Conservation (phyloP, 2,329 filamentous ascomycete genomes). For the Cytospora mali region DNA sequence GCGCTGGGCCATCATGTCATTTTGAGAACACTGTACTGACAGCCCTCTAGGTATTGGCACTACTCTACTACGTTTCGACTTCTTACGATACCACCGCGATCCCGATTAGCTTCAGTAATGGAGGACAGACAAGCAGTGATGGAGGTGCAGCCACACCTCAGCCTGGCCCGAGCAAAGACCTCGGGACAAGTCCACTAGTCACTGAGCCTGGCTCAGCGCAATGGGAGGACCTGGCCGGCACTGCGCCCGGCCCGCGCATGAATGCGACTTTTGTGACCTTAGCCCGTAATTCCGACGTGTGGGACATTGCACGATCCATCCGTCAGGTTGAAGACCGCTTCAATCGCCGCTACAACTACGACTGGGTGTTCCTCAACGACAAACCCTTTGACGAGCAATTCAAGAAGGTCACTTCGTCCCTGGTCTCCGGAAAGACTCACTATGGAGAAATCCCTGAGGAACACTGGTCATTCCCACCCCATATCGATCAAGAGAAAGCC, state of each 20-base stretch:
- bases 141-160: slow-evolving; percentile 30
- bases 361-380: slow-evolving; percentile 99
- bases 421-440: slow-evolving; percentile 90
- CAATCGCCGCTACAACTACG: slow-evolving; percentile 95
- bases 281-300: slow-evolving; percentile 88
- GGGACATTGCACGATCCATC: slow-evolving; percentile 96
- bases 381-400: slow-evolving; percentile 91
- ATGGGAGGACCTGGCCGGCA: slow-evolving; percentile 54
- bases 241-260: slow-evolving; percentile 72
- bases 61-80: slow-evolving; percentile 81
- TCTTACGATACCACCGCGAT: slow-evolving; percentile 49
- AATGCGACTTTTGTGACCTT: slow-evolving; percentile 98
- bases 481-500: slow-evolving; percentile 94
- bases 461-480: slow-evolving; percentile 96
- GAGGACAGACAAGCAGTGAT: slow-evolving; percentile 29
- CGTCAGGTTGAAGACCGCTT: slow-evolving; percentile 97
- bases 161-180: slow-evolving; percentile 36
- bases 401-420: slow-evolving; percentile 84
- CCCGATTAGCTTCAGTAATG: slow-evolving; percentile 50
- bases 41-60: slow-evolving; percentile 57
- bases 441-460: slow-evolving; percentile 89
- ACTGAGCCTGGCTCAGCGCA: slow-evolving; percentile 51
- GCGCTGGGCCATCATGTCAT: slow-evolving; percentile 24
- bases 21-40: slow-evolving; percentile 31
- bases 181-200: slow-evolving; percentile 51